phyloP scores from a whole-genome alignment of 331 rosid genomes.

The Acacia concinna region DNA sequence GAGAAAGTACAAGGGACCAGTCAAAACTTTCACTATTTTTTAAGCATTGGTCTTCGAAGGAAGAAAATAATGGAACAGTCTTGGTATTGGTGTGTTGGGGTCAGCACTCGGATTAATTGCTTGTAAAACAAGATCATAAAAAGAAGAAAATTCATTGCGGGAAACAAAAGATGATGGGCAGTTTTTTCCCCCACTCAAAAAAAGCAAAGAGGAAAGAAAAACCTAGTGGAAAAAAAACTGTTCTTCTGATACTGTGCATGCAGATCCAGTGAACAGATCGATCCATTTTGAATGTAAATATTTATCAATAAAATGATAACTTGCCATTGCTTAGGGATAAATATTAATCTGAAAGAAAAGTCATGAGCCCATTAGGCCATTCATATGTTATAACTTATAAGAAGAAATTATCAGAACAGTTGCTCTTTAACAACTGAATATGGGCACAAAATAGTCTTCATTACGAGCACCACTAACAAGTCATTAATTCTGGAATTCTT shows the following conservation, averaged over 20 bases:
- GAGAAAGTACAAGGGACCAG: neutral
- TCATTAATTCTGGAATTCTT: neutral
- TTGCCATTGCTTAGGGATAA: too few relatives aligned
- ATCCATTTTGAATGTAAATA: too few relatives aligned
- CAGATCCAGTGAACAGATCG: neutral
- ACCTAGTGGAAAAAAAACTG: neutral
- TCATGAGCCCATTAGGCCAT: neutral
- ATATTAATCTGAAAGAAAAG: neutral
- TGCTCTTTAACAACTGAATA: neutral
- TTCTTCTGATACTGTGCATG: neutral
- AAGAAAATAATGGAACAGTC: neutral
- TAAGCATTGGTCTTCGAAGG: neutral
- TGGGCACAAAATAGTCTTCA: neutral
- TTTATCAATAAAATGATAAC: too few relatives aligned
- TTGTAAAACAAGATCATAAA: neutral
- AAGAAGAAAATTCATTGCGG: neutral
- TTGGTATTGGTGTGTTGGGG: neutral
- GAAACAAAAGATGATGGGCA: neutral
- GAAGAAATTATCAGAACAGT: neutral
- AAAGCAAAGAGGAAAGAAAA: neutral
- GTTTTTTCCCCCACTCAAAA: too few relatives aligned
- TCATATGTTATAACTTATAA: neutral
- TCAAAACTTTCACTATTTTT: neutral
- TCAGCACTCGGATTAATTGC: neutral
- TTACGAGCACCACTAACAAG: neutral